Base-by-base conservation (phyloP, 257 asterid species). In the Solanum ossicruentum region DNA sequence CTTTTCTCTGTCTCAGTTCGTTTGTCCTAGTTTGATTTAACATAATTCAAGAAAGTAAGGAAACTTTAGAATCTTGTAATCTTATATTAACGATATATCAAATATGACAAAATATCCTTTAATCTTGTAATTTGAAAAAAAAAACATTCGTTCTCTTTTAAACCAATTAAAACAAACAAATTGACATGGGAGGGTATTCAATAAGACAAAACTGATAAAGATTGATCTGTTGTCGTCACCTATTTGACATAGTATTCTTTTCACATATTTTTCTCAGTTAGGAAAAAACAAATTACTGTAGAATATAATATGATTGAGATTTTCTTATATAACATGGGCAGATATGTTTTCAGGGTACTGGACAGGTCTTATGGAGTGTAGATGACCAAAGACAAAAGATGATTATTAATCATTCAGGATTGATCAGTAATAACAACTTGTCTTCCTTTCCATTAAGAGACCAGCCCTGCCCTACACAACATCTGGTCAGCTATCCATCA, bases 321-420 rank as follows among this genome's bases (percentile, higher is more conserved):
- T 41, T 41, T 28, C 20, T 17, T 70, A 4, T 73, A 12, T n/a
- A 73, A 73, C 57, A 73, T 45, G 81, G 41, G 41, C 12, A 21
- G 4, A 69, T 36, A 69, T 36, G 45, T 87, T 92, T 88, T 87
- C 94, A 94, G 97, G 94, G 71, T 66, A 87, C 88, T 69, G 92
- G 93, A 90, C 92, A 92, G 80, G 84, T 52, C 39, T 85, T 90
- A 84, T 92, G 93, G 95, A 93, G 89, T 69, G 91, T 84, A 85
- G 95, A 90, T 80, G 98, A 91, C 69, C 94, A 89, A 56, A 91
- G 93, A 86, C 93, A 90, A 61, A 89, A 84, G 85, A 84, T 87
- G 26, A 85, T 87, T 72, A 72, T 72, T 69, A 91, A 91, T 89
- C 92, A 92, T 86, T 60, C 91, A 58, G 92, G 80, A 83, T 85